Conservation (phyloP, 2,329 filamentous ascomycete genomes). For the Colletotrichum tofieldiae region DNA sequence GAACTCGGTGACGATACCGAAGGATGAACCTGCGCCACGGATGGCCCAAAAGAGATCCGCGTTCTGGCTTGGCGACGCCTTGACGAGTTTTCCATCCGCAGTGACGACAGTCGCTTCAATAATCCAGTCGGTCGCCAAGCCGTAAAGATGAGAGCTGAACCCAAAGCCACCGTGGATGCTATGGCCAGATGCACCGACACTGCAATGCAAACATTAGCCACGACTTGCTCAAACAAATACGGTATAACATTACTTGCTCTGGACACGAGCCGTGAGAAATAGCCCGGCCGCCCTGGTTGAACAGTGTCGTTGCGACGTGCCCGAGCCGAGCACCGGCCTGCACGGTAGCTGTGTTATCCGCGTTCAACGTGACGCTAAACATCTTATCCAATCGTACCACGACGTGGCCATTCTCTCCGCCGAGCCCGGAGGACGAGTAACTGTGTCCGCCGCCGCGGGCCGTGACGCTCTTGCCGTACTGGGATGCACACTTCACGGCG, state of each 20-base stretch:
- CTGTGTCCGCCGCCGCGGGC: slow-evolving; percentile 67
- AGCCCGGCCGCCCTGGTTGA: slow-evolving; percentile 56
- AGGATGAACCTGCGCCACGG: slow-evolving; percentile 59
- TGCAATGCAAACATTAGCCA: slow-evolving; percentile 29
- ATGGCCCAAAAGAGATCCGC: slow-evolving; percentile 61
- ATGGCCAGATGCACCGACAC: slow-evolving; percentile 59
- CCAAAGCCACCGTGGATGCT: slow-evolving; percentile 60
- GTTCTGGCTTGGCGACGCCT: slow-evolving; percentile 53
- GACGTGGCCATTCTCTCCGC: slow-evolving; percentile 64
- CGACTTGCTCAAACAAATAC: background rate
- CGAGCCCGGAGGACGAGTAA: slow-evolving; percentile 65
- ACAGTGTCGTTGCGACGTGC: slow-evolving; percentile 59
- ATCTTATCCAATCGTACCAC: slow-evolving; percentile 64
- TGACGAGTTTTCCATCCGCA: slow-evolving; percentile 53
- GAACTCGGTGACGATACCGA: slow-evolving; percentile 58
- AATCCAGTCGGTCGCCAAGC: slow-evolving; percentile 54
- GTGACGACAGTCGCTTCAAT: slow-evolving; percentile 55
- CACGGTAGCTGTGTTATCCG: slow-evolving; percentile 57
- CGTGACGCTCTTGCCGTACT: slow-evolving; percentile 61
- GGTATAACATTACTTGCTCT: slow-evolving; percentile 54
- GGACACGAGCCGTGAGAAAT: slow-evolving; percentile 69
- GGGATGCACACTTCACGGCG: slow-evolving; percentile 62
- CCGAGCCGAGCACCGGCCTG: slow-evolving; percentile 67
- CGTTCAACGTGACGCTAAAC: slow-evolving; percentile 59
- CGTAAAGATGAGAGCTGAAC: slow-evolving; percentile 46